A percentile compares a stretch with the other conserved stretches of the same genome.
These are phyloP conservation scores for Colletotrichum sp. DNA, from an alignment of 2,329 filamentous ascomycete genomes.

Conservation along the genomic window DNA sequence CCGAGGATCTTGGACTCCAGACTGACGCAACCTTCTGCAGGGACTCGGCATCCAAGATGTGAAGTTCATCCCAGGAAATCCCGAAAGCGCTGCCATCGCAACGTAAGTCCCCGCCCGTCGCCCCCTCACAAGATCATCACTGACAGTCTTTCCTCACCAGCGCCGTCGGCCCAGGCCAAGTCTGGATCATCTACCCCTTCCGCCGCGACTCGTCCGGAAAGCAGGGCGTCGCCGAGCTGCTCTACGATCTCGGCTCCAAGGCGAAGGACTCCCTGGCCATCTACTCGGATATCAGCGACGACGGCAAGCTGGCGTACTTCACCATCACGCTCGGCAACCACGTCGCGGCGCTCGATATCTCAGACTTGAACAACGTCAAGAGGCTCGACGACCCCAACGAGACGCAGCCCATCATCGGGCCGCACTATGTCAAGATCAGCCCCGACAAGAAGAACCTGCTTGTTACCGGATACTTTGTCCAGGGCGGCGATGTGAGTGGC, in stretches of 20 bases:
- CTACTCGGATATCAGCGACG: conserved; percentile 63
- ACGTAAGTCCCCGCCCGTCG: neutral
- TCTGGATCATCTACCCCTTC: conserved; percentile 71
- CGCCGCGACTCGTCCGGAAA: conserved; percentile 58
- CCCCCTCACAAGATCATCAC: rapidly evolving
- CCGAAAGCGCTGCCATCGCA: neutral
- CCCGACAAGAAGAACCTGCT: conserved; percentile 69
- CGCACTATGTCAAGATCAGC: conserved; percentile 68
- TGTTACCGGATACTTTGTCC: conserved; percentile 70
- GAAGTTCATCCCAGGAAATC: neutral
- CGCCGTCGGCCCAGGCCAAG: conserved; percentile 62
- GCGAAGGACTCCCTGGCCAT: conserved; percentile 55
- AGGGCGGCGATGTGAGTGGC: conserved; percentile 54
- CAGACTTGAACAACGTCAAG: conserved; percentile 62
- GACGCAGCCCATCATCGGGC: conserved; percentile 62
- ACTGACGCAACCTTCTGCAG: neutral
- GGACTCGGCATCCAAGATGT: neutral
- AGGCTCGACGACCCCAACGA: conserved; percentile 65
- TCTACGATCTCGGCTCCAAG: conserved; percentile 60
- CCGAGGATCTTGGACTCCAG: neutral
- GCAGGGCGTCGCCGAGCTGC: conserved; percentile 61
- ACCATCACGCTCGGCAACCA: conserved; percentile 67
- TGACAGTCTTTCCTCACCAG: conserved; percentile 31
- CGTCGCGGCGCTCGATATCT: conserved; percentile 66
- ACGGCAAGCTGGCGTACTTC: conserved; percentile 64